Conservation (phyloP, 208 protist genomes). For the Jaenimonas drosophilae region DNA sequence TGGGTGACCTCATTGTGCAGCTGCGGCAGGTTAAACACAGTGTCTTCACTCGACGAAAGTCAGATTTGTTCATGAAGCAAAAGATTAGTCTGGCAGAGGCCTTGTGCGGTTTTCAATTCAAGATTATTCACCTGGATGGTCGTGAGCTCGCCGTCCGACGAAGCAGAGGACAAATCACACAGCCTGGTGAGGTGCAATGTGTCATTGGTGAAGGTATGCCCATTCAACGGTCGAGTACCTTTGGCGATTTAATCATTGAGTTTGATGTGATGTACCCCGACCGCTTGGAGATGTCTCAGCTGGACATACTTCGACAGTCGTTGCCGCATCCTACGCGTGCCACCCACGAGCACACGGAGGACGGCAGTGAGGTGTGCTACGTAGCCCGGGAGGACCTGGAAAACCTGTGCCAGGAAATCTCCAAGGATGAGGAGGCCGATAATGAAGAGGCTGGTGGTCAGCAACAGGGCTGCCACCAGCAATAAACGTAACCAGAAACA, state of each 20-base stretch:
- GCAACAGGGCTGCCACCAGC: constrained; percentile 24
- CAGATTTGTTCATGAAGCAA: constrained; percentile 88
- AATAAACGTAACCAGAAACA: constrained; percentile 25
- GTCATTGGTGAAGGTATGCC: constrained; percentile 79
- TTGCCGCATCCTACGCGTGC: constrained; percentile 41
- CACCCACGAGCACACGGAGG: constrained; percentile 5
- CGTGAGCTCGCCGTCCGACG: constrained; percentile 77
- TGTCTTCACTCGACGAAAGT: constrained; percentile 81
- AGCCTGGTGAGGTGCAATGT: constrained; percentile 48
- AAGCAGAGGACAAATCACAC: constrained; percentile 51
- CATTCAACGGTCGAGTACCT: constrained; percentile 13
- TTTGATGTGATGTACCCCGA: constrained; percentile 59
- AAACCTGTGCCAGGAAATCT: constrained; percentile 21
- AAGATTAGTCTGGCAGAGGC: constrained; percentile 90
- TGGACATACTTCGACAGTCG: constrained; percentile 24
- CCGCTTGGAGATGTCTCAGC: constrained; percentile 20
- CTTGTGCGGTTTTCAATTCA: constrained; percentile 90
- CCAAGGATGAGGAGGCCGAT: constrained; percentile 40
- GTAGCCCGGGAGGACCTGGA: constrained; percentile 35
- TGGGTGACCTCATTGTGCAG: constrained; percentile 95
- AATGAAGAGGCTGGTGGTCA: constrained; percentile 23
- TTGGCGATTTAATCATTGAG: constrained; percentile 62
- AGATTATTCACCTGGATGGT: constrained; percentile 84
- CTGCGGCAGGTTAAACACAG: constrained; percentile 90
- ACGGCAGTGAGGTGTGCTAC: constrained; percentile 36